Evolutionary conservation across 164 flowering plant genomes (phyloP), one percentile per base, ranked within the genome.

Genomic region (Nelumbo lutea): DNA sequence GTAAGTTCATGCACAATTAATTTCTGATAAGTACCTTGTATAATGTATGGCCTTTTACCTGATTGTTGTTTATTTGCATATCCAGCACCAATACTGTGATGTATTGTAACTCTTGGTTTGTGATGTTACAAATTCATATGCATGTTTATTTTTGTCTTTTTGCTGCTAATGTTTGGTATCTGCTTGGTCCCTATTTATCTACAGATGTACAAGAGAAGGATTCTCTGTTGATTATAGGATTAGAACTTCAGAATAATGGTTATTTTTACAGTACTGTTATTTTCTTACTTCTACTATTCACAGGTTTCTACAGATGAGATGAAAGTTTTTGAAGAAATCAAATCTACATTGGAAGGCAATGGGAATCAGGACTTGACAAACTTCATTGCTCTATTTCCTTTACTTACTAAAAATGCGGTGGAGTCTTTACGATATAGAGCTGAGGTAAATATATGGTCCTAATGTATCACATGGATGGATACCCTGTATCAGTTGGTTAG

Each of bases 351-450:
- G 57, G 89, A 89, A n/a, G 91, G 83, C 62, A 79, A 78, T 59
- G 90, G 72, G 14, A 77, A 68, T 68, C 66, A 79, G 62, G 93
- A 81, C 9, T 62, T 58, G 44, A 64, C 84, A 9, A 80, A 73
- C 42, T 79, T 75, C 67, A 83, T 96, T 70, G 81, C 89, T 63
- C 95, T 88, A 53, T 93, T 89, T 79, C 97, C 97, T 68, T 84
- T 89, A 65, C 88, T 90, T 10, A 76, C 88, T 10, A 81, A 87
- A 68, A 87, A 82, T 84, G 96, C 99, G 3, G 98, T 93, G 73
- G 99, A 96, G 76, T 87, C 91, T 44, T 84, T 96, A 72, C 82
- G 99, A 45, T 96, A 96, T 70, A 84, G 99, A 82, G 95, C 90
- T 75, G 98, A 96, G 97, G 99, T 93, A 80, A 77, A 42, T 60